Percentiles rank a stretch among this genome's conserved stretches.
These are phyloP conservation scores for Cryptococcus hybrid DNA, from an alignment of 1,284 basidiomycete genomes.

Conservation along the genomic window DNA sequence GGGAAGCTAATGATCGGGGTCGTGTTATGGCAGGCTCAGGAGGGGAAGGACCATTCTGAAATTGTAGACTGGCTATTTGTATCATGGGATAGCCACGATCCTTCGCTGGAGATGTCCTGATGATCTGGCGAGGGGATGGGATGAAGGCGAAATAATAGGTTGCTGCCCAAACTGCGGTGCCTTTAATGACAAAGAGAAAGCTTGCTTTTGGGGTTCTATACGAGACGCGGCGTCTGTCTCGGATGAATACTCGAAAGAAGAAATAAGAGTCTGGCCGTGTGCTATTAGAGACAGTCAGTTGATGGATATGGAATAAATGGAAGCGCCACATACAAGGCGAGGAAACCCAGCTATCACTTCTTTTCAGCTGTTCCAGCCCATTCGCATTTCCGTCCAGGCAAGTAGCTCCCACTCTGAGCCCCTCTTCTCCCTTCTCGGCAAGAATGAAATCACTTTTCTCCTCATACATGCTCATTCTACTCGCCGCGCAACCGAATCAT, in stretches of 20 bases:
- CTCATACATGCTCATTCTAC: slow-evolving; percentile 9
- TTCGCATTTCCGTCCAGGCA: background rate
- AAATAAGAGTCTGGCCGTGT: slow-evolving; percentile 14
- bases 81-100: slow-evolving; percentile 32
- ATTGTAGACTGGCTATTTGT: slow-evolving; percentile 24
- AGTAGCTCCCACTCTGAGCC: background rate
- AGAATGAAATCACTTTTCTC: slow-evolving; percentile 1
- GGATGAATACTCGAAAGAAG: slow-evolving; percentile 27
- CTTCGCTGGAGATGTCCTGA: slow-evolving; percentile 2
- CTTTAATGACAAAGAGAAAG: background rate
- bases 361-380: slow-evolving; percentile 9
- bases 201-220: slow-evolving; percentile 12
- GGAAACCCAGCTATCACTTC: slow-evolving; percentile 21
- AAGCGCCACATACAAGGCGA: slow-evolving; percentile 26
- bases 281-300: slow-evolving; percentile 3
- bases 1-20: slow-evolving; percentile 11
- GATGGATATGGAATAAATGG: background rate
- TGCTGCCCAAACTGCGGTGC: background rate
- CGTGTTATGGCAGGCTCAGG: slow-evolving; percentile 17
- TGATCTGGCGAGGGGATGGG: slow-evolving; percentile 6
- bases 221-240: slow-evolving; percentile 1
- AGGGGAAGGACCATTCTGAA: slow-evolving; percentile 28
- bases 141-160: background rate
- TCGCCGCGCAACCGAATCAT: slow-evolving; percentile 11
- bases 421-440: background rate